These are phyloP conservation scores for Aspergillus brasiliensis DNA, from an alignment of 2,329 filamentous ascomycete genomes.

Conservation along the genomic window DNA sequence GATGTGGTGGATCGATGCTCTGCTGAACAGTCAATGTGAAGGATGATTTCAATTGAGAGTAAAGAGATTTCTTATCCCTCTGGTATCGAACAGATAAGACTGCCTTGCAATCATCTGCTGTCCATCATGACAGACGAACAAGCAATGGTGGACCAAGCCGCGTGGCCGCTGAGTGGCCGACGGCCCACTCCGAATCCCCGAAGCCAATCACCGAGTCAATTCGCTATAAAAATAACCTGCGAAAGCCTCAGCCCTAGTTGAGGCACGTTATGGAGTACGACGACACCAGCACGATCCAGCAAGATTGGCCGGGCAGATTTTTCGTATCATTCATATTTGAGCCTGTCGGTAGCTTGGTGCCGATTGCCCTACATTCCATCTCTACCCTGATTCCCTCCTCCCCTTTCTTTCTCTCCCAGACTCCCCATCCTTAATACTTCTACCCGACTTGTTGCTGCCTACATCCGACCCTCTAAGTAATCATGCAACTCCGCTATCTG, in stretches of 20 bases:
- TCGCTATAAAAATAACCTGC: slow-evolving; percentile 4
- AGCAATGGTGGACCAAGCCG: not conserved
- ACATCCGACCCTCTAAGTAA: not conserved
- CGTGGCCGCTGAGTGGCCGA: slow-evolving; percentile 7
- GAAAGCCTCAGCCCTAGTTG: slow-evolving; percentile 9
- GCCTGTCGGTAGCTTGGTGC: not conserved
- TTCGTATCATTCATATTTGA: not conserved
- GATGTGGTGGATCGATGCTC: too few species aligned
- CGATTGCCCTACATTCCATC: not conserved
- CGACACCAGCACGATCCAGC: not conserved
- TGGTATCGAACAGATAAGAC: too few species aligned
- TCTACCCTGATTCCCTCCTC: not conserved
- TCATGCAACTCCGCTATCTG: not conserved
- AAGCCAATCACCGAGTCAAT: not conserved
- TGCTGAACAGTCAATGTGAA: too few species aligned
- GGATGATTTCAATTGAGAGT: too few species aligned
- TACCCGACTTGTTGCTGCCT: not conserved
- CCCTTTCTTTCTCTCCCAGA: not conserved
- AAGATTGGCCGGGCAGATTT: not conserved
- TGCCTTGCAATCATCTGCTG: not conserved
- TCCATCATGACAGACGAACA: not conserved
- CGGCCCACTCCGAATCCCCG: not conserved
- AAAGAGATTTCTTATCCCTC: too few species aligned
- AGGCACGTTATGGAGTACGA: slow-evolving; percentile 2
- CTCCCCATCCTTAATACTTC: not conserved